A percentile compares a stretch with the other conserved stretches of the same genome.
These are phyloP conservation scores for Talaromyces borbonicus DNA, from an alignment of 495 filamentous ascomycete genomes.

Conservation along the genomic window DNA sequence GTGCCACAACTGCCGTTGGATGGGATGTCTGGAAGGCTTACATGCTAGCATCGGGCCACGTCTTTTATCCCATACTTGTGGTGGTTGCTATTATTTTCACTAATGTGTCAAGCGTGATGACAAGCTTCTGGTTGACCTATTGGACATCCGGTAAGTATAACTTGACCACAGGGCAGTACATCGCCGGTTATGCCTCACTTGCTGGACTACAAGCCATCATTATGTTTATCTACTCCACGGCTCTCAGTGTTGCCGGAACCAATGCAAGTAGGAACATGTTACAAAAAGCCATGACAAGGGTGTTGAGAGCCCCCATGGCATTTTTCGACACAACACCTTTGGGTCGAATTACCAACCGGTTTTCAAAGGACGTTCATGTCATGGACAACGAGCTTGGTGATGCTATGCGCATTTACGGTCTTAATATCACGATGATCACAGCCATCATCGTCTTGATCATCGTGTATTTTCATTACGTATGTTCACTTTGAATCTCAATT, in stretches of 20 bases:
- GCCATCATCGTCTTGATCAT: conserved; percentile 84
- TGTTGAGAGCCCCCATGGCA: conserved; percentile 84
- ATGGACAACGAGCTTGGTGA: conserved; percentile 94
- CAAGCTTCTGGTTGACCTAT: conserved; percentile 84
- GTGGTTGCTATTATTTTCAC: conserved; percentile 56
- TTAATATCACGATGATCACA: conserved; percentile 68
- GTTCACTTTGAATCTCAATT: conserved; percentile 3
- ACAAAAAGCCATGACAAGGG: conserved; percentile 65
- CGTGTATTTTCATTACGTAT: conserved; percentile 74
- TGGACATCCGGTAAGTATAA: conserved; percentile 72
- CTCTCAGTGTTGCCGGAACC: conserved; percentile 53
- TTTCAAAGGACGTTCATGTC: conserved; percentile 87
- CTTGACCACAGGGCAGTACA: conserved; percentile 56
- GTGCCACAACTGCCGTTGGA: conserved; percentile 67
- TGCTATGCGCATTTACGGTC: conserved; percentile 84
- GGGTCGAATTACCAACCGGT: conserved; percentile 94
- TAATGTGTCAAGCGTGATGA: conserved; percentile 76
- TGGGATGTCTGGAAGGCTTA: conserved; percentile 80
- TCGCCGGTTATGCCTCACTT: conserved; percentile 76
- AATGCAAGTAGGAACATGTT: conserved; percentile 75
- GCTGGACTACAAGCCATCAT: conserved; percentile 61
- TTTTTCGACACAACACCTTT: conserved; percentile 97
- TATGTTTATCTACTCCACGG: conserved; percentile 70
- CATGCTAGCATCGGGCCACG: conserved; percentile 64
- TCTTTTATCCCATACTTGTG: conserved; percentile 58